Base-by-base conservation (phyloP, 371 early-diverging fungal genomes). In the Sporodiniella umbellata region DNA sequence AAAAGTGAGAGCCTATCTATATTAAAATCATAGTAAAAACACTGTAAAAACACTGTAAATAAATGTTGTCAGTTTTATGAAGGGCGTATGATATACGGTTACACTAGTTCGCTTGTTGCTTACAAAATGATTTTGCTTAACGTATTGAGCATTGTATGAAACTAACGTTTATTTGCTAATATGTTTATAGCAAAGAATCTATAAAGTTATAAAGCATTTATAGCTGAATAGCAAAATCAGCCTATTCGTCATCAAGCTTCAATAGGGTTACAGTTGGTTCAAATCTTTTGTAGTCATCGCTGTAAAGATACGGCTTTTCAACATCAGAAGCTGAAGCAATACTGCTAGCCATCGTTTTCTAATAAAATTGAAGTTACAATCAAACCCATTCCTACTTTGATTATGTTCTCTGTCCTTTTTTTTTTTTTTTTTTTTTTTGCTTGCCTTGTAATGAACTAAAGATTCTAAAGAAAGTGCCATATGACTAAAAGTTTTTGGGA, bases 301-400 rank as follows among this genome's bases (percentile, higher is more conserved):
- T 44, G 44, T 51, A 51, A 33, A 43, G 43, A 44, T 51, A 51
- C 18, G 51, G 51, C 37, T 51, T 51, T 51, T 51, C 51, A 43
- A 51, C 25, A 51, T 51, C 44, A 35, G 51, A 51, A 51, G 24
- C 35, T 44, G 51, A 33, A 51, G 44, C 51, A 44, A 51, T 51
- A 33, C 51, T 51, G 33, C 33, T 35, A 26, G 31, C 44, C 44
- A 51, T 51, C 33, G 44, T 51, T 43, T 44, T 51, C 51, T 51
- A 44, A 51, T 22, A 44, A 44, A 43, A 51, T 44, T 43, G 24
- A 51, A 51, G 23, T n/a, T 44, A 2, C 28, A 49, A 49, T 3
- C 26, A 28, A 51, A 14, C 17, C 24, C 30, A 51, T 51, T 42
- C 43, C 43, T 35, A 33, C 44, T 35, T 51, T 43, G 7, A 51